A percentile compares a stretch with the other conserved stretches of the same genome.
Evolutionary conservation across 2,329 filamentous ascomycete genomes (phyloP).

Genomic region (Pseudocercospora fijiensis): DNA sequence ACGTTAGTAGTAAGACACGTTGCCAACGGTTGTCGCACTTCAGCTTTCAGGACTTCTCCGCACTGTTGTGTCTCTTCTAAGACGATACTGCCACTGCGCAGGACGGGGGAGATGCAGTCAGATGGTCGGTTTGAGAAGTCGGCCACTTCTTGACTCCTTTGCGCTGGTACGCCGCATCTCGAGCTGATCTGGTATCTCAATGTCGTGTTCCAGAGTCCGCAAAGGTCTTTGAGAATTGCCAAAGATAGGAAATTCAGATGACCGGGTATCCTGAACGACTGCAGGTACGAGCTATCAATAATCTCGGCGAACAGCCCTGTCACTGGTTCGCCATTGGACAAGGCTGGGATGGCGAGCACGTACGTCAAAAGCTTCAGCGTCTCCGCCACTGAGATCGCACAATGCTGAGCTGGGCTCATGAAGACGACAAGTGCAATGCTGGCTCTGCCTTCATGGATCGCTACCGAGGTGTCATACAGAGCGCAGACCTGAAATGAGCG

Average conservation of each 20-base stretch:
- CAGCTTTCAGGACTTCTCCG: neutral
- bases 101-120: no score
- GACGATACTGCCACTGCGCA: no score
- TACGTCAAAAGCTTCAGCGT: neutral
- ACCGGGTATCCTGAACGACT: no score
- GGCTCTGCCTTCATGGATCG: neutral
- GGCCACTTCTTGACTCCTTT: no score
- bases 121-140: no score
- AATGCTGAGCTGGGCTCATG: neutral
- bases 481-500: neutral
- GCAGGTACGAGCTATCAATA: neutral
- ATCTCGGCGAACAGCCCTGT: constrained; percentile 1
- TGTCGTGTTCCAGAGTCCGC: no score
- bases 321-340: neutral
- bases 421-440: neutral
- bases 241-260: no score
- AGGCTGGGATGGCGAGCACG: neutral
- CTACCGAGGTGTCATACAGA: neutral
- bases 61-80: neutral
- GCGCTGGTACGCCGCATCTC: no score
- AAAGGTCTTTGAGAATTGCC: no score
- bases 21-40: neutral
- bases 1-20: no score
- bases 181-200: no score
- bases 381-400: neutral